Base-by-base conservation (phyloP, 2,329 filamentous ascomycete genomes). In the Talaromyces sp. region DNA sequence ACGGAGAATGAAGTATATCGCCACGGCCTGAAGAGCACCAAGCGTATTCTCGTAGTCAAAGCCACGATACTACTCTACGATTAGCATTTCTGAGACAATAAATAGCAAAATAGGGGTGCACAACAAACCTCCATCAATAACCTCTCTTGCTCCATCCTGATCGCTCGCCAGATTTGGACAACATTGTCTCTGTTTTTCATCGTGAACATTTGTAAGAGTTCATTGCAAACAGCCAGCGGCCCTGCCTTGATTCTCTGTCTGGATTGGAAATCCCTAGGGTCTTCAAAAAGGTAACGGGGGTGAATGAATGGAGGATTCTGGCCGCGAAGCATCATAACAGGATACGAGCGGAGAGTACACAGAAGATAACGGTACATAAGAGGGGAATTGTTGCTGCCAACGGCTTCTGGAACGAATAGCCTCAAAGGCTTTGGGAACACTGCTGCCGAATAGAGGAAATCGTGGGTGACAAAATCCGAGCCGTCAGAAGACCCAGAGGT, bases 121-220 rank as follows among this genome's bases (percentile, higher is more conserved):
- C 10, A 36, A 50, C 43, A 33, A 8, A 56, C 54, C 35, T 50
- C 41, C 5, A 7, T 22, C 10, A 56, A 35, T 19, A 56, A 50
- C 31, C 54, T 56, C 17, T 56, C 43, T 31, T 56, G 54, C 33
- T 56, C 54, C 45, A 21, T 56, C n/a, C 54, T 50, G 3, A 56
- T 35, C 13, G 54, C 43, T n/a, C 33, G 13, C 54, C 54, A 56
- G 8, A 56, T 56, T n/a, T 36, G 43, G 5, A 50, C 2, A 50
- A 56, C 45, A 19, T 56, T 56, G 31, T 56, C 54, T 22, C 17
- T 31, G 3, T 56, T 56, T 13, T 50, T 50, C 54, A 56, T 33
- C 1, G 45, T 50, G 19, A 50, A 48, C 54, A 56, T 56, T 25
- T 48, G 41, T 35, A 56, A 35, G 4, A 56, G 33, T 22, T 56